A percentile compares a stretch with the other conserved stretches of the same genome.
phyloP scores from a whole-genome alignment of 1,284 basidiomycete species.

The Ceratobasidium sp. region DNA sequence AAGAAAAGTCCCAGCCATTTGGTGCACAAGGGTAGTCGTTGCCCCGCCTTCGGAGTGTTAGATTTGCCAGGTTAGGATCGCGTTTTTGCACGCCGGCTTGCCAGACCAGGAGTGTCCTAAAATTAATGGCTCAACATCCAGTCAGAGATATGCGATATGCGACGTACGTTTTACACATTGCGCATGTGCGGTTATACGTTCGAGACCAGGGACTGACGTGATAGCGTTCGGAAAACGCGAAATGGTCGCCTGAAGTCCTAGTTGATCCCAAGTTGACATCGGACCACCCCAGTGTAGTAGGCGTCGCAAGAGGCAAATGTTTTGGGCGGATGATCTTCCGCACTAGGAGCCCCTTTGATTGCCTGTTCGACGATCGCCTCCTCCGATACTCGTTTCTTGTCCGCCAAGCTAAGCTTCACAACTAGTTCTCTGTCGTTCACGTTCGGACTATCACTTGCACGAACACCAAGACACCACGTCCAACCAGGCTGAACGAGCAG shows the following conservation, averaged over 20 bases:
- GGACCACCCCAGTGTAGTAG: background rate
- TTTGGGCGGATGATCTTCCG: background rate
- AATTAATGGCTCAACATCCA: background rate
- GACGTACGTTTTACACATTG: slow-evolving; percentile 25
- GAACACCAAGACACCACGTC: background rate
- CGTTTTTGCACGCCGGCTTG: background rate
- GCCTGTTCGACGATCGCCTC: background rate
- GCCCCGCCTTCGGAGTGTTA: background rate
- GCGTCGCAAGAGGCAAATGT: background rate
- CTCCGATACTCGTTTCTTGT: background rate
- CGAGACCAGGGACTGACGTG: background rate
- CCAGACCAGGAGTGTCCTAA: slow-evolving; percentile 19
- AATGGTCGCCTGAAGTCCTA: background rate
- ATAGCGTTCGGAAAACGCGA: slow-evolving; percentile 1
- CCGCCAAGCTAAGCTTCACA: background rate
- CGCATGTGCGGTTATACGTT: background rate
- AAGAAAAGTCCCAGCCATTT: slow-evolving; percentile 25
- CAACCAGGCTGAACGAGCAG: background rate
- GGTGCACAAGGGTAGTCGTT: background rate
- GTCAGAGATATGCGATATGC: background rate
- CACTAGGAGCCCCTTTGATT: background rate
- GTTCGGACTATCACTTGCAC: background rate
- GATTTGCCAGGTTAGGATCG: slow-evolving; percentile 3
- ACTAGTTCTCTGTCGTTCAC: background rate
- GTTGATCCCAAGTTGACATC: background rate